Base-by-base conservation (phyloP, 2,329 filamentous ascomycete species). In the Pseudocercospora cruenta region DNA sequence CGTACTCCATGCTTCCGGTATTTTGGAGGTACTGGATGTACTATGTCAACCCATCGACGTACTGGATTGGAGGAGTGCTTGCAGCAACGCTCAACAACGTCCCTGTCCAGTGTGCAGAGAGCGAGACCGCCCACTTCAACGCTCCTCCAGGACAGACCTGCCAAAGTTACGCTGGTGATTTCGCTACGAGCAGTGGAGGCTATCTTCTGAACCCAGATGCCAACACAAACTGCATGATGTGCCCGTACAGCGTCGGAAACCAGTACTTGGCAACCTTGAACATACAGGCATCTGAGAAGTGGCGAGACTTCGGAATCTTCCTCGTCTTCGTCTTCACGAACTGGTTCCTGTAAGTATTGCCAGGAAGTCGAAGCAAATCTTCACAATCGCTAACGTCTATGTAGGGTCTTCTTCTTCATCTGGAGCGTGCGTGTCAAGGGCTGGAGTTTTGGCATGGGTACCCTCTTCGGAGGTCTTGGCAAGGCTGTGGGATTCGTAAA, bases 21-120 rank as follows among this genome's bases (percentile, higher is more conserved):
- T 92, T 93, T 80, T 94, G 89, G 89, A 82, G 83, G 45, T 91
- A 90, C 79, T 92, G 89, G 87, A 84, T 86, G 82, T 90, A 90
- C 80, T 91, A 85, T 74, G 77, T 89, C 70, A 91, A 90, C 74
- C 90, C 90, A 0, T 83, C 84, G 0, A 91, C 89, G 0, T 93
- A 89, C 80, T 91, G 89, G 87, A 87, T 93, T 62, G 86, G 88
- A 53, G 90, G 91, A 61, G 84, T 92, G 10, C 82, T 93, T 3
- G 84, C 88, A 0, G 86, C 88, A 5, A 87, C 88, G 0, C 80
- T 93, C 1, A 79, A 85, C 22, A 80, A 81, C 10, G 77, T 86
- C 5, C 78, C 78, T 0, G 78, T 83, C 1, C 64, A 77, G 51
- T 83, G 82, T 74, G 80, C 84, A 0, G 65, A 78, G 0, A 74